Evolutionary conservation across 768 basidiomycete genomes (phyloP).

Genomic region (Mycena epipterygia): DNA sequence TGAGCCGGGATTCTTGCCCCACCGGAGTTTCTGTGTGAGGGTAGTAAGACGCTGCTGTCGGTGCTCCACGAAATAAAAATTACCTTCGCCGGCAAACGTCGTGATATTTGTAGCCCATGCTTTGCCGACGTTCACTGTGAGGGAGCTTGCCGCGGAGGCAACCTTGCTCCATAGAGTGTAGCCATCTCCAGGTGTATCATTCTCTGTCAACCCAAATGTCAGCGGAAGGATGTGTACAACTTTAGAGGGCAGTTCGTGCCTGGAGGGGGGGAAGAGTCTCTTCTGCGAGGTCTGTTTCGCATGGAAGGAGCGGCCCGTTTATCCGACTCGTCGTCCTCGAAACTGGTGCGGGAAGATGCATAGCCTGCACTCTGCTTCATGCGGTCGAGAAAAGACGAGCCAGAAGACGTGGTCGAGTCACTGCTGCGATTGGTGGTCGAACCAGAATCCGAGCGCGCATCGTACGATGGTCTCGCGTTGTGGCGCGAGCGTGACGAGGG

Average conservation of each 20-base stretch:
- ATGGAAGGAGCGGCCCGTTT: conserved; percentile 20
- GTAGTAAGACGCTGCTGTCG: neutral
- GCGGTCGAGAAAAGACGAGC: conserved; percentile 54
- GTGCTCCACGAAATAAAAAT: conserved; percentile 21
- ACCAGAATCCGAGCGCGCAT: conserved; percentile 30
- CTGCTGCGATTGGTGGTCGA: conserved; percentile 32
- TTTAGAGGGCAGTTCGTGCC: neutral
- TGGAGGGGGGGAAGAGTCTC: conserved; percentile 27
- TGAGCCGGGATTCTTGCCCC: conserved; percentile 71
- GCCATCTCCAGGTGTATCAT: conserved; percentile 51
- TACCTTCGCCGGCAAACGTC: conserved; percentile 61
- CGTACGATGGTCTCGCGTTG: conserved; percentile 19
- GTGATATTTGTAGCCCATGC: conserved; percentile 65
- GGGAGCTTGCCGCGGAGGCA: conserved; percentile 62
- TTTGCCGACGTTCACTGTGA: conserved; percentile 71
- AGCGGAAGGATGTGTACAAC: neutral
- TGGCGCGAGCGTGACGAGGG: conserved; percentile 34
- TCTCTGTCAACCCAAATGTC: conserved; percentile 18
- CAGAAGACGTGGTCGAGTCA: conserved; percentile 32
- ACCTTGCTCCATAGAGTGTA: conserved; percentile 69
- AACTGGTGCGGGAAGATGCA: conserved; percentile 58
- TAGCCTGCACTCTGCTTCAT: conserved; percentile 48
- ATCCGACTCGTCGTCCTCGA: conserved; percentile 53
- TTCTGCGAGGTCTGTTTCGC: conserved; percentile 18
- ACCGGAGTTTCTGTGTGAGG: conserved; percentile 58